These are phyloP conservation scores for Vigna radiata DNA, from an alignment of 306 rosid genomes.

Conservation along the genomic window DNA sequence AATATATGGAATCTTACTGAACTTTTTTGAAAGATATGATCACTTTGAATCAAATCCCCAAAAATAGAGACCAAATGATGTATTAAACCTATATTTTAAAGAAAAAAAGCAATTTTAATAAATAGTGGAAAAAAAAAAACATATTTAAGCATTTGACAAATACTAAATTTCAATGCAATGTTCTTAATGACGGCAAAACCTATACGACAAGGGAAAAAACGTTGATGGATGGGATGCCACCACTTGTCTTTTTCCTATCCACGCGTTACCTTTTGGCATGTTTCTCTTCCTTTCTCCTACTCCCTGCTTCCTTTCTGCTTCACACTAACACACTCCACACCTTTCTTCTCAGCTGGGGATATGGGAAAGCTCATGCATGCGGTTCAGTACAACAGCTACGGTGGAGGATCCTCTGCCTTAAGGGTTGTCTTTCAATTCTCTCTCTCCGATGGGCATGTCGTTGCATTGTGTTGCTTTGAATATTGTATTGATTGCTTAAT, in stretches of 20 bases:
- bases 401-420: constrained; percentile 70
- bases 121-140: too few relatives aligned
- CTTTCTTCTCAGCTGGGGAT: background rate
- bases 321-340: background rate
- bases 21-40: too few relatives aligned
- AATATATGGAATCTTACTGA: too few relatives aligned
- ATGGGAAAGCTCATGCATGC: constrained; percentile 72
- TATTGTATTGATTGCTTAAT: background rate
- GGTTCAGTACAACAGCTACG: constrained; percentile 62
- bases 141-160: too few relatives aligned
- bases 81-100: too few relatives aligned
- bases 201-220: background rate
- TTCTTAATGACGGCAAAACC: background rate
- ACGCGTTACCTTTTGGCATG: background rate
- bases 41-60: too few relatives aligned
- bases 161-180: too few relatives aligned
- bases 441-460: background rate
- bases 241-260: background rate
- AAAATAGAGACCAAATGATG: too few relatives aligned
- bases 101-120: too few relatives aligned
- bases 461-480: background rate
- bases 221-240: background rate
- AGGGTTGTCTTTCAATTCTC: constrained; percentile 49
- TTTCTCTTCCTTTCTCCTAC: background rate
- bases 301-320: background rate